These are phyloP conservation scores for Athelia sp. DNA, from an alignment of 1,284 basidiomycete species.

Conservation along the genomic window DNA sequence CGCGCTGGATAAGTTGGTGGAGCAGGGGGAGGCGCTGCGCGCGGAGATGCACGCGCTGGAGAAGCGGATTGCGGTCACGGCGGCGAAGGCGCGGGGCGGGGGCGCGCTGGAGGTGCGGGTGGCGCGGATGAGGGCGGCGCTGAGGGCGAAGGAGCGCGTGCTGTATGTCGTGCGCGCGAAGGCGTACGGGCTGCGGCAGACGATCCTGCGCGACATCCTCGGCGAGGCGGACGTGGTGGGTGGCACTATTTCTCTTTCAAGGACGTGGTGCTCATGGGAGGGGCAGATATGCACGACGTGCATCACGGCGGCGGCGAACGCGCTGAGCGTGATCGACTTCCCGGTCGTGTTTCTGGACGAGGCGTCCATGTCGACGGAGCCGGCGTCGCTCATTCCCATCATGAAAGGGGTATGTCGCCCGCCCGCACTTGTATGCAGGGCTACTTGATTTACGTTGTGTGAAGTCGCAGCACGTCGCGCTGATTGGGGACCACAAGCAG, in stretches of 20 bases:
- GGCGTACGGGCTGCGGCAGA: constrained; percentile 40
- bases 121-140: constrained; percentile 35
- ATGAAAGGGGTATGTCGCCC: constrained; percentile 78
- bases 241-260: too few species aligned
- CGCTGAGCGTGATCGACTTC: constrained; percentile 73
- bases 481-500: constrained; percentile 97
- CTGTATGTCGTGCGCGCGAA: constrained; percentile 32
- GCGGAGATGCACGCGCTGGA: constrained; percentile 22
- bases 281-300: constrained; percentile 89
- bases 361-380: constrained; percentile 94
- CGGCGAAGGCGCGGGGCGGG: too few species aligned
- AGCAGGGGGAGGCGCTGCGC: constrained; percentile 24
- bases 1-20: constrained; percentile 34
- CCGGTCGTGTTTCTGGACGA: constrained; percentile 94
- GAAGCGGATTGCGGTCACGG: constrained; percentile 19
- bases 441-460: constrained; percentile 9
- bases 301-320: constrained; percentile 60
- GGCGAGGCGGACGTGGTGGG: constrained; percentile 69
- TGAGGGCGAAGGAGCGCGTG: constrained; percentile 30
- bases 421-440: not conserved
- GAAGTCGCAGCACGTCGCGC: constrained; percentile 75
- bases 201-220: constrained; percentile 59
- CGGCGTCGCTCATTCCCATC: constrained; percentile 78
- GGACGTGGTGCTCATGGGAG: too few species aligned
- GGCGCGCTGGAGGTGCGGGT: constrained; percentile 16